Evolutionary conservation across 2,329 filamentous ascomycete genomes (phyloP).

Genomic region (Penicillium sumatraense): DNA sequence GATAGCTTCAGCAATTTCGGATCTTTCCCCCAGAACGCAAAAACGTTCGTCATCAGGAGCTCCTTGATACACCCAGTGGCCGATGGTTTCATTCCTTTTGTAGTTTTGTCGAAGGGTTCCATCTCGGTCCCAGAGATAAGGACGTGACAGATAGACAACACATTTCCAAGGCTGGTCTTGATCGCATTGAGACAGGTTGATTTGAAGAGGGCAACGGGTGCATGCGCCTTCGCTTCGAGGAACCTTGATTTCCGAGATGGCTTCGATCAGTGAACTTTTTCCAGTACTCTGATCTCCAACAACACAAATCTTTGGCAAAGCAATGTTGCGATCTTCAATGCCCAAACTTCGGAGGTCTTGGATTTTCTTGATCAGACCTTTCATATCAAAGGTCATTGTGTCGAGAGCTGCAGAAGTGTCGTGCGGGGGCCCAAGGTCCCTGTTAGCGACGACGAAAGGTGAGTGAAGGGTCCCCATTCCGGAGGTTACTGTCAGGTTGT

Average conservation of each 20-base stretch:
- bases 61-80: slow-evolving; percentile 64
- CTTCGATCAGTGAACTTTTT: slow-evolving; percentile 71
- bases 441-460: too few species aligned
- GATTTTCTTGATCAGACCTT: slow-evolving; percentile 44
- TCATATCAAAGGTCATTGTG: slow-evolving; percentile 39
- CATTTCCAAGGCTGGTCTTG: slow-evolving; percentile 64
- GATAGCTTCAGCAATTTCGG: slow-evolving; percentile 69
- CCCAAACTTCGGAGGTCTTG: slow-evolving; percentile 71
- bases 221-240: slow-evolving; percentile 74
- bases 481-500: not conserved
- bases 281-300: slow-evolving; percentile 85
- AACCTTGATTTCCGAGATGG: slow-evolving; percentile 69
- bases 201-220: slow-evolving; percentile 80
- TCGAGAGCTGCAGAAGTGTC: slow-evolving; percentile 2
- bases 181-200: slow-evolving; percentile 66
- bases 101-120: slow-evolving; percentile 51
- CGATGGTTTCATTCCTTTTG: slow-evolving; percentile 60
- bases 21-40: slow-evolving; percentile 64
- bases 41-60: slow-evolving; percentile 61
- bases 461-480: too few species aligned
- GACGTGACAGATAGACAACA: slow-evolving; percentile 66
- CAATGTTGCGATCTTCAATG: slow-evolving; percentile 68
- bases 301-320: slow-evolving; percentile 78
- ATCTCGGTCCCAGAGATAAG: slow-evolving; percentile 60
- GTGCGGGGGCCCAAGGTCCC: too few species aligned